These are phyloP conservation scores for Microcera coccophila DNA, from an alignment of 2,329 filamentous ascomycete species.

Conservation along the genomic window DNA sequence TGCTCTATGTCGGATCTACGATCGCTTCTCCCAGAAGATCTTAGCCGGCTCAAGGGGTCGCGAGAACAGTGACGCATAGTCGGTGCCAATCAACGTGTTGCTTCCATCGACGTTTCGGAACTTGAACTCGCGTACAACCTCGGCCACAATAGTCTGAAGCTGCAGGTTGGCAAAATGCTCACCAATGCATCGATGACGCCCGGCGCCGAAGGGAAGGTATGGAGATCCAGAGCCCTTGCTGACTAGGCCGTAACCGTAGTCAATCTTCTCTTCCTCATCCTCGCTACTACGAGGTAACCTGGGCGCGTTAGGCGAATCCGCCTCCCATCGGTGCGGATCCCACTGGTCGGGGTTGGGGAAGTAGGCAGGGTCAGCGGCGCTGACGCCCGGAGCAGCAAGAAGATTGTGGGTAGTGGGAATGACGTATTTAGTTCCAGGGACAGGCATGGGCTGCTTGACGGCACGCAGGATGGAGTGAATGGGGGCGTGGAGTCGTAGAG, in stretches of 20 bases:
- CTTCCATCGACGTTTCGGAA: slow-evolving; percentile 71
- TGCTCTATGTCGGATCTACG: slow-evolving; percentile 22
- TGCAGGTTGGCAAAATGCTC: slow-evolving; percentile 96
- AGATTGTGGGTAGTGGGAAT: slow-evolving; percentile 78
- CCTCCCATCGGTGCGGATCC: slow-evolving; percentile 90
- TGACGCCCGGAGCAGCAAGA: slow-evolving; percentile 80
- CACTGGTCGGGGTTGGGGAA: slow-evolving; percentile 81
- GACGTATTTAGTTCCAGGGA: slow-evolving; percentile 77
- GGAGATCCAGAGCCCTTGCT: slow-evolving; percentile 87
- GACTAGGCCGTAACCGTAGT: slow-evolving; percentile 91
- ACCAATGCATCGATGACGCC: slow-evolving; percentile 89
- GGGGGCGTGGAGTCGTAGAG: slow-evolving; percentile 82
- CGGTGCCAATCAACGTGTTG: slow-evolving; percentile 62
- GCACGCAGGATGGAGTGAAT: slow-evolving; percentile 95
- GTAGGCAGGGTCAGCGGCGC: slow-evolving; percentile 64
- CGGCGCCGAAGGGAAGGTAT: slow-evolving; percentile 91
- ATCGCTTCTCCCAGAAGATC: slow-evolving; percentile 71
- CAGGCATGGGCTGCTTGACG: slow-evolving; percentile 81
- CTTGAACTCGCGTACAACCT: slow-evolving; percentile 74
- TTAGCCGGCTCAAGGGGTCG: slow-evolving; percentile 66
- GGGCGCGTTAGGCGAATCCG: slow-evolving; percentile 54
- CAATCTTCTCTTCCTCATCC: slow-evolving; percentile 71
- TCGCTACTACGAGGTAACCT: slow-evolving; percentile 46
- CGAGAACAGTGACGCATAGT: slow-evolving; percentile 69
- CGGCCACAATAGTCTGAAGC: slow-evolving; percentile 77